Conservation (phyloP, 495 filamentous ascomycete species). For the Talaromyces stipitatus region DNA sequence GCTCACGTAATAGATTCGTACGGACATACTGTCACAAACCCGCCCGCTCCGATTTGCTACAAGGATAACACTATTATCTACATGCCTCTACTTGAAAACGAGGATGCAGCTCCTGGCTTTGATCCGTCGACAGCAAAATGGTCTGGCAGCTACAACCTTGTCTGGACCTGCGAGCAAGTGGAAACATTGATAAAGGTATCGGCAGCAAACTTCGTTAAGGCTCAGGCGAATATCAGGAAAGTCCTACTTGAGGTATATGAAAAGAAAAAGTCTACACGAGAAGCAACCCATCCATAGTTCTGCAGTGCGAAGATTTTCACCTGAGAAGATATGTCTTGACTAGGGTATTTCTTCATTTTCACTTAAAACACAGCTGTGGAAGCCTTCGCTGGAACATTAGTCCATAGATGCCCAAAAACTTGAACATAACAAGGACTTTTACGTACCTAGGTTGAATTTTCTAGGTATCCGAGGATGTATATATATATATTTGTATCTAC, state of each 20-base stretch:
- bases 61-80: conserved; percentile 6
- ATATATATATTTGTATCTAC: no score
- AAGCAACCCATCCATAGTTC: background rate
- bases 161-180: conserved; percentile 6
- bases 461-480: no score
- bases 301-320: no score
- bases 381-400: no score
- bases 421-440: no score
- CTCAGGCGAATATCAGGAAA: background rate
- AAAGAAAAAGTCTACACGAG: background rate
- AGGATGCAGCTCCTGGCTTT: conserved; percentile 1
- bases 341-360: no score
- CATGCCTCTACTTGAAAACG: conserved; percentile 5
- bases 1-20: conserved; percentile 3
- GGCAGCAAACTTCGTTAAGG: background rate
- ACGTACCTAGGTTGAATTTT: no score
- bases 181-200: conserved; percentile 2
- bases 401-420: no score
- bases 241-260: conserved; percentile 1
- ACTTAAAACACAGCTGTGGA: no score
- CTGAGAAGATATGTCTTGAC: no score
- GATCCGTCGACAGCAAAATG: conserved; percentile 5
- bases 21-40: conserved; percentile 5
- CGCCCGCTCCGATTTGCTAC: conserved; percentile 1
- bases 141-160: conserved; percentile 7